Percentiles rank a stretch among this genome's conserved stretches.
Evolutionary conservation across 2,329 filamentous ascomycete genomes (phyloP).

Genomic region (Zalaria sp.): DNA sequence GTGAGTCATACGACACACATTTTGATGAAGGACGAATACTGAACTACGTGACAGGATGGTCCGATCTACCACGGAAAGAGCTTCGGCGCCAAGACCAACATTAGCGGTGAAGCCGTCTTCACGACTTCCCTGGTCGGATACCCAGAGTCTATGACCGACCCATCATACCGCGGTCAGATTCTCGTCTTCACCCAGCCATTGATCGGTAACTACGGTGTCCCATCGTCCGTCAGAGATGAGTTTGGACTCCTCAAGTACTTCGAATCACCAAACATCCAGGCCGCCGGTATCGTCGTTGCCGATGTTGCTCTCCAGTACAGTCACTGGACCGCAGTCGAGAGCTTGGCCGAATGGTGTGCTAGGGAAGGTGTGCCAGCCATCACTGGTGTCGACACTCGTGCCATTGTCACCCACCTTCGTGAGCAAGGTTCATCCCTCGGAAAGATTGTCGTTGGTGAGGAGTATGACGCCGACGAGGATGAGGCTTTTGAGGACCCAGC

Average conservation of each 20-base stretch:
- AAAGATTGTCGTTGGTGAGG: conserved; percentile 86
- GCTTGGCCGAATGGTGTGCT: conserved; percentile 84
- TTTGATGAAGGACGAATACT: background rate
- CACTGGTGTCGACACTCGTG: conserved; percentile 91
- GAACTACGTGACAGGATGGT: conserved; percentile 49
- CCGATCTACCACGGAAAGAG: conserved; percentile 93
- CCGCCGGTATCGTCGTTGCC: conserved; percentile 86
- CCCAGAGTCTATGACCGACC: conserved; percentile 70
- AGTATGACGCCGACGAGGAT: conserved; percentile 97
- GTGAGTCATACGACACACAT: conserved; percentile 35
- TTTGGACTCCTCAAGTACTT: conserved; percentile 94
- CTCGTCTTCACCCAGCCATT: conserved; percentile 95
- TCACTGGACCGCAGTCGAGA: conserved; percentile 97
- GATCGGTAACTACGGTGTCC: conserved; percentile 97
- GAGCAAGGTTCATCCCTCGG: conserved; percentile 95
- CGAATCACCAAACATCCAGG: conserved; percentile 95
- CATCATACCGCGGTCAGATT: conserved; percentile 72
- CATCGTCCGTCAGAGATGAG: conserved; percentile 70
- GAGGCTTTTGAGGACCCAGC: conserved; percentile 91
- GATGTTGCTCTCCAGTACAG: conserved; percentile 90
- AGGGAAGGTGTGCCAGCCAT: conserved; percentile 93
- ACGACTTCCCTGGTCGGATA: conserved; percentile 96
- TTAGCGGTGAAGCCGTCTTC: conserved; percentile 96
- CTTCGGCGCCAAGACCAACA: conserved; percentile 91
- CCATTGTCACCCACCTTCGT: conserved; percentile 87